Percentiles rank a stretch among this genome's conserved stretches.
phyloP scores from a whole-genome alignment of 306 rosid species.

The Cicer chorassanicum region DNA sequence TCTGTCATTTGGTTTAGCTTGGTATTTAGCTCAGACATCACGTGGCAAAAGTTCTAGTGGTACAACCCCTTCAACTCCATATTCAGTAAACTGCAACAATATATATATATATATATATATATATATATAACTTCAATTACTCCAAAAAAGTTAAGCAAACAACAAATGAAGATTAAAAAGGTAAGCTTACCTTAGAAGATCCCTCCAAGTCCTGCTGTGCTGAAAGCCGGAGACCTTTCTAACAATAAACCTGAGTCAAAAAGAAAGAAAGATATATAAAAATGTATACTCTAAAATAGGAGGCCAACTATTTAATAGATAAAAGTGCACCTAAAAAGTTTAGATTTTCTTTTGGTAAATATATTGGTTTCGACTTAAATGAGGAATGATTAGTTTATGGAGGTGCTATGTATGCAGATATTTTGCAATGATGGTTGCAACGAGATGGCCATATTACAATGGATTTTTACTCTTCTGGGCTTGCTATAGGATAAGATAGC shows the following conservation, averaged over 20 bases:
- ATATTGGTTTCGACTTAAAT: not conserved
- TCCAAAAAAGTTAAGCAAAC: no score
- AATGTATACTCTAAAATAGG: not conserved
- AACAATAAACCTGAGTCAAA: no score
- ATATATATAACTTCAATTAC: not conserved
- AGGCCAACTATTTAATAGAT: not conserved
- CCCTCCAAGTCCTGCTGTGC: conserved; percentile 96
- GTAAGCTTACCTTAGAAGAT: no score
- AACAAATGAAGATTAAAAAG: no score
- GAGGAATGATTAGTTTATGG: not conserved
- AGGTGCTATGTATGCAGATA: not conserved
- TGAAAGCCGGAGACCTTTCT: conserved; percentile 63
- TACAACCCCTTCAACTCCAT: no score
- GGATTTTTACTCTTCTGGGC: no score
- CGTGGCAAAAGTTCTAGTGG: no score
- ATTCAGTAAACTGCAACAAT: no score
- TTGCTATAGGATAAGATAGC: no score
- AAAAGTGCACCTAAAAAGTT: not conserved
- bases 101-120: no score
- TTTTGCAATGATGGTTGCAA: not conserved
- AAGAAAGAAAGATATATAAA: not conserved
- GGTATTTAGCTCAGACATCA: no score
- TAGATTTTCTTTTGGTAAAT: conserved; percentile 21
- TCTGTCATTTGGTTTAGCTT: conserved; percentile 44
- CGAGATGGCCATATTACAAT: not conserved